Conservation (phyloP, 1,284 basidiomycete genomes). For the Rhodotorula mucilaginosa region DNA sequence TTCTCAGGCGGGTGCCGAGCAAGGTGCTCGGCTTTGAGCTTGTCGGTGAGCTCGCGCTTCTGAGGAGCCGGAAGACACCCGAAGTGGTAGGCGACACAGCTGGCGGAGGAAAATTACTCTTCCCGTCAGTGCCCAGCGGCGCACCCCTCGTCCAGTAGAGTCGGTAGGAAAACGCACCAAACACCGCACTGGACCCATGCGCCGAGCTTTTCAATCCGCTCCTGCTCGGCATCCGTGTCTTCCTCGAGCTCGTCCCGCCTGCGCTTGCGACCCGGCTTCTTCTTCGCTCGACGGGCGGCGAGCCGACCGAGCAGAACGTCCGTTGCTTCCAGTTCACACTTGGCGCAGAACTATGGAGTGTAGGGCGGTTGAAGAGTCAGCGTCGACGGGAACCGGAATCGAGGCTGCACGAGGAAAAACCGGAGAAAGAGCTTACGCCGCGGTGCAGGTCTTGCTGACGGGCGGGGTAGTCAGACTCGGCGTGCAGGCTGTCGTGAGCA, state of each 20-base stretch:
- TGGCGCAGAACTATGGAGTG: conserved; percentile 15
- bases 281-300: neutral
- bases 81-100: conserved; percentile 33
- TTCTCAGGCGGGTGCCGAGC: neutral
- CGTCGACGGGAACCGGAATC: no score
- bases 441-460: conserved; percentile 22
- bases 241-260: conserved; percentile 16
- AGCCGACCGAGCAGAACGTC: conserved; percentile 5
- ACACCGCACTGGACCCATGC: conserved; percentile 38
- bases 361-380: neutral
- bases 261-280: conserved; percentile 1
- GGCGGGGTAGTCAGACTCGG: neutral
- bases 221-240: conserved; percentile 20
- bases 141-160: neutral
- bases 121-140: neutral
- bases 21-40: conserved; percentile 24
- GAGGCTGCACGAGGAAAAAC: neutral
- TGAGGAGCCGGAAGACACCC: conserved; percentile 24
- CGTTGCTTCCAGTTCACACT: conserved; percentile 16
- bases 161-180: conserved; percentile 18
- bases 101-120: neutral
- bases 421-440: neutral
- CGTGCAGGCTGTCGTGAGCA: neutral
- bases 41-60: conserved; percentile 23
- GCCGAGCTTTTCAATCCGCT: conserved; percentile 16